These are phyloP conservation scores for Senna siamea DNA, from an alignment of 306 rosid genomes.

Conservation along the genomic window DNA sequence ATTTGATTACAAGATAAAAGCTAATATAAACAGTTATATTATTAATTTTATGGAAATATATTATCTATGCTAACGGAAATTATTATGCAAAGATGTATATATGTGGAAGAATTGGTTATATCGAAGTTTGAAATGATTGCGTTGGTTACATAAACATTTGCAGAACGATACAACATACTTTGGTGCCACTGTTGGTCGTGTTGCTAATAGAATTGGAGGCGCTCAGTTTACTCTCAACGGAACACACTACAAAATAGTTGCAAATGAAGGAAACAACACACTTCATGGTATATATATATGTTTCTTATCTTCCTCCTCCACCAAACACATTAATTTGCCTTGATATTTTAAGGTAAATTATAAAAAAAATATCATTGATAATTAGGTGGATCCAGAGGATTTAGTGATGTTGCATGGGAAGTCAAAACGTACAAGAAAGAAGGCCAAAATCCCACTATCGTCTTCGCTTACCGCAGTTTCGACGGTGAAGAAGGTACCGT, in stretches of 20 bases:
- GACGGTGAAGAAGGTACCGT: slow-evolving; percentile 67
- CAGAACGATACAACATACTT: slow-evolving; percentile 57
- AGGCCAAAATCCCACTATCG: slow-evolving; percentile 50
- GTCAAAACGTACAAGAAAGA: slow-evolving; percentile 41
- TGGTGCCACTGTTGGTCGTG: slow-evolving; percentile 63
- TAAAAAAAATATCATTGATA: no score
- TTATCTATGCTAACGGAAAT: no score
- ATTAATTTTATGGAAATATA: no score
- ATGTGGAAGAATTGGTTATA: no score
- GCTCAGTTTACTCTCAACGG: slow-evolving; percentile 64
- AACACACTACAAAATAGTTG: slow-evolving; percentile 51
- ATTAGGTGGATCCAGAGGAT: slow-evolving; percentile 67
- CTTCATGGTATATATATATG: slow-evolving; percentile 69
- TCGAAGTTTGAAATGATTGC: no score
- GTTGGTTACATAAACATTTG: no score
- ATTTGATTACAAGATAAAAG: no score
- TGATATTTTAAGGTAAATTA: no score
- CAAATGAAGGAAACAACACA: slow-evolving; percentile 62
- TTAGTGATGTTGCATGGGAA: slow-evolving; percentile 63
- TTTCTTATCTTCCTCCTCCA: no score
- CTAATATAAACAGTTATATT: no score
- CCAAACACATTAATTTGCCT: no score
- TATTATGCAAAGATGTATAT: no score
- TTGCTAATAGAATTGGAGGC: slow-evolving; percentile 67
- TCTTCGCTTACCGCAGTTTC: slow-evolving; percentile 50